Base-by-base conservation (phyloP, 345 rosid genomes). In the Limnanthes douglasii region DNA sequence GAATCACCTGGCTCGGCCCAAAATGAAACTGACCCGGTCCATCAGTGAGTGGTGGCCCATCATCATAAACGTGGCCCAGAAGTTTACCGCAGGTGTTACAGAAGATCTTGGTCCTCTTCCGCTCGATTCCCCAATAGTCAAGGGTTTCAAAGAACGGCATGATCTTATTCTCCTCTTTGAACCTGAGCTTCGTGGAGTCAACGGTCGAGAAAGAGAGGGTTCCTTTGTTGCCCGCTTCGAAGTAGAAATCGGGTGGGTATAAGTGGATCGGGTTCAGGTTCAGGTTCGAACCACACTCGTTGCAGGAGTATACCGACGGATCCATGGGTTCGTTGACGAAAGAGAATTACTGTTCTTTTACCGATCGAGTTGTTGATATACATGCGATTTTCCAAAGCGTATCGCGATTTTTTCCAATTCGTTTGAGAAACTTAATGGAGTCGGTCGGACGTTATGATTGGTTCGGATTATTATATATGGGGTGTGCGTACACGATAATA, bases 191-290 rank as follows among this genome's bases (percentile, higher is more conserved):
- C 32, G 76, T 48, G 52, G 69, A 8, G 73, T 88, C 86, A 41
- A 78, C 38, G 41, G 51, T 39, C 38, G 95, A 51, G 72, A 83
- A 88, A 12, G 93, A 88, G 21, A 72, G 46, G 4, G 93, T 60
- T 37, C 66, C 72, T 45, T 83, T 83, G 81, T 83, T 83, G 1
- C 95, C 97, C 14, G 97, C 97, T 50, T 77, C 93, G 69, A 88
- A 83, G 66, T 67, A 88, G 75, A 74, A 64, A 44, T 69, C 81
- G 0, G 71, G 51, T 1, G 95, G 93, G 39, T 61, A 83, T 33
- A 88, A 59, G 43, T 65, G 66, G 48, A 18, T 22, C 5, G 69
- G 48, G 53, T 59, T 68, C 21, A 83, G 66, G 53, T 72, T 76
- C 2, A 88, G 86, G 46, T 83, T 58, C 3, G 75, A 22, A 11